These are phyloP conservation scores for Psilocybe cyanescens DNA, from an alignment of 768 basidiomycete species.

Conservation along the genomic window DNA sequence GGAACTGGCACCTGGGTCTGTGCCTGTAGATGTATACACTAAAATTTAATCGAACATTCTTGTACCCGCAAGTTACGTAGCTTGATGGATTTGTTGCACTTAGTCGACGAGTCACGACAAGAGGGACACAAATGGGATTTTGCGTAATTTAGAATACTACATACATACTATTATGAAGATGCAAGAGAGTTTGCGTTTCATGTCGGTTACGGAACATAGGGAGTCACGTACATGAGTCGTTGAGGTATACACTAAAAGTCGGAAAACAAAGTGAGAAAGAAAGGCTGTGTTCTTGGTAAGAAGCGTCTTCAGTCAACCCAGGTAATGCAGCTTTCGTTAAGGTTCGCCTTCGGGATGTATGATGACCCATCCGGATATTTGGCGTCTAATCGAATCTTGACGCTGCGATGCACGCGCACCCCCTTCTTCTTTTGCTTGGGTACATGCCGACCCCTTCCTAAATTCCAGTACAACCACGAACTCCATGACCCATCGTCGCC, in stretches of 20 bases:
- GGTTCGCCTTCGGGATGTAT: conserved; percentile 42
- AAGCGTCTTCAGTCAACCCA: conserved; percentile 39
- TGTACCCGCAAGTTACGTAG: too few species aligned
- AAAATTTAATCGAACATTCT: too few species aligned
- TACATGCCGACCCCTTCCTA: conserved; percentile 43
- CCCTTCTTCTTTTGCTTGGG: conserved; percentile 40
- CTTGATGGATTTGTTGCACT: too few species aligned
- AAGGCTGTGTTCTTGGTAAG: background rate
- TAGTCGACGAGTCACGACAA: too few species aligned
- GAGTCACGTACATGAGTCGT: background rate
- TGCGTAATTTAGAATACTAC: too few species aligned
- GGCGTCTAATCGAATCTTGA: conserved; percentile 59
- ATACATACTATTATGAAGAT: background rate
- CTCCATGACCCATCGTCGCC: conserved; percentile 26
- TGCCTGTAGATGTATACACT: too few species aligned
- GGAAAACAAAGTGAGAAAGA: background rate
- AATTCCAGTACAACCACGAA: conserved; percentile 31
- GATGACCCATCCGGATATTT: conserved; percentile 34
- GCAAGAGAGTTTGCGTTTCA: background rate
- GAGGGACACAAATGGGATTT: too few species aligned
- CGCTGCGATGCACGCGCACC: conserved; percentile 51
- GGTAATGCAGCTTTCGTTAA: conserved; percentile 31
- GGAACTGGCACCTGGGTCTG: too few species aligned
- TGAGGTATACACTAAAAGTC: background rate
- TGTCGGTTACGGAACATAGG: background rate